Percentiles rank a stretch among this genome's conserved stretches.
Conservation (phyloP, 1,284 basidiomycete species). For the Leccinum insigne region DNA sequence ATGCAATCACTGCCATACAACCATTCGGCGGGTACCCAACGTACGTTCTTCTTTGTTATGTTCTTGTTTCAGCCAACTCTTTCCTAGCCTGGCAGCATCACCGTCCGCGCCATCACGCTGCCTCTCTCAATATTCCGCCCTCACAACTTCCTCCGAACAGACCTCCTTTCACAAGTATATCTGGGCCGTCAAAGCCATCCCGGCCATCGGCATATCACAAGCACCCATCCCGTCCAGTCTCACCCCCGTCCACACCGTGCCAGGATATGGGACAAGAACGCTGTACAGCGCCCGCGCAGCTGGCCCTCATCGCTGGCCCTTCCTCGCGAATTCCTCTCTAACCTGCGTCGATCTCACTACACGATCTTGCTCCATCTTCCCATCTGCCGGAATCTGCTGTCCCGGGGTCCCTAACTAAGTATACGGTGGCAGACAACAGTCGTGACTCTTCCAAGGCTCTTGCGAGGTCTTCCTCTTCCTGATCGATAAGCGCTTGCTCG, state of each 20-base stretch:
- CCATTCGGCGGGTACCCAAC: constrained; percentile 26
- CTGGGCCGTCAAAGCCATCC: constrained; percentile 10
- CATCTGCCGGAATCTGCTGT: constrained; percentile 12
- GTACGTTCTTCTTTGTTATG: not conserved
- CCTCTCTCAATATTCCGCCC: constrained; percentile 22
- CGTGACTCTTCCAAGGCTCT: too few species aligned
- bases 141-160: constrained; percentile 18
- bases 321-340: constrained; percentile 32
- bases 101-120: constrained; percentile 16
- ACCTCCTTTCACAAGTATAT: constrained; percentile 23
- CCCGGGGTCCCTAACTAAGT: not conserved
- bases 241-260: constrained; percentile 25
- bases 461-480: too few species aligned
- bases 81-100: constrained; percentile 23
- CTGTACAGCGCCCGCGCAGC: constrained; percentile 12
- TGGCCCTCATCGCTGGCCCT: constrained; percentile 16
- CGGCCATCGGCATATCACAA: not conserved
- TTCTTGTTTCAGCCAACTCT: not conserved
- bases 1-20: constrained; percentile 17
- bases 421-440: not conserved
- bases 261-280: constrained; percentile 25
- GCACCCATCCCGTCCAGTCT: constrained; percentile 29
- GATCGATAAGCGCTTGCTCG: constrained; percentile 35
- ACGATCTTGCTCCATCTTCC: constrained; percentile 15
- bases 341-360: constrained; percentile 27